phyloP scores from a whole-genome alignment of 768 basidiomycete genomes.

The Suillus clintonianus region DNA sequence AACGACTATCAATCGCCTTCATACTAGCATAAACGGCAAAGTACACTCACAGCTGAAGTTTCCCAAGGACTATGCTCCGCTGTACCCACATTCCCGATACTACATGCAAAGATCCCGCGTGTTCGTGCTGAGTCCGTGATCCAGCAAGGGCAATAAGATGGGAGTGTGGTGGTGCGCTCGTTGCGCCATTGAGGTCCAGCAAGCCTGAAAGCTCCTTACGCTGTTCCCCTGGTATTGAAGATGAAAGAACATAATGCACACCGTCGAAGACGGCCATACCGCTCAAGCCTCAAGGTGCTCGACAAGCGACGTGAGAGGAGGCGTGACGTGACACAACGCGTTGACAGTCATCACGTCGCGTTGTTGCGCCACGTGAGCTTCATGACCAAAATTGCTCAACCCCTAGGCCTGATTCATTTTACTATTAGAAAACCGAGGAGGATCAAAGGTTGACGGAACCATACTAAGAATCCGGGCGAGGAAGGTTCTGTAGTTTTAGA shows the following conservation, averaged over 20 bases:
- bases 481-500: too few species aligned
- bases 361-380: neutral
- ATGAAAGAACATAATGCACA: conserved; percentile 50
- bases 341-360: conserved; percentile 3
- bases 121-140: conserved; percentile 42
- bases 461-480: too few species aligned
- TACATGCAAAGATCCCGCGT: conserved; percentile 24
- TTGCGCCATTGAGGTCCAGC: conserved; percentile 58
- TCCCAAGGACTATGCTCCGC: conserved; percentile 57
- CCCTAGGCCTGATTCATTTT: too few species aligned
- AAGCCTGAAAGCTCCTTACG: conserved; percentile 46
- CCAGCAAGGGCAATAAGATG: conserved; percentile 53
- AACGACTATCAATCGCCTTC: conserved; percentile 5
- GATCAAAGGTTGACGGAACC: too few species aligned
- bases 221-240: conserved; percentile 45
- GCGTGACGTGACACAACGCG: conserved; percentile 7
- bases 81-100: conserved; percentile 69
- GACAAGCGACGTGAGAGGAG: neutral
- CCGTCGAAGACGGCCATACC: conserved; percentile 40
- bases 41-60: conserved; percentile 53
- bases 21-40: neutral
- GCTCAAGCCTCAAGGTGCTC: neutral
- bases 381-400: too few species aligned
- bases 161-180: conserved; percentile 49
- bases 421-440: too few species aligned